phyloP scores from a whole-genome alignment of 768 basidiomycete species.

The Termitomyces sp. region DNA sequence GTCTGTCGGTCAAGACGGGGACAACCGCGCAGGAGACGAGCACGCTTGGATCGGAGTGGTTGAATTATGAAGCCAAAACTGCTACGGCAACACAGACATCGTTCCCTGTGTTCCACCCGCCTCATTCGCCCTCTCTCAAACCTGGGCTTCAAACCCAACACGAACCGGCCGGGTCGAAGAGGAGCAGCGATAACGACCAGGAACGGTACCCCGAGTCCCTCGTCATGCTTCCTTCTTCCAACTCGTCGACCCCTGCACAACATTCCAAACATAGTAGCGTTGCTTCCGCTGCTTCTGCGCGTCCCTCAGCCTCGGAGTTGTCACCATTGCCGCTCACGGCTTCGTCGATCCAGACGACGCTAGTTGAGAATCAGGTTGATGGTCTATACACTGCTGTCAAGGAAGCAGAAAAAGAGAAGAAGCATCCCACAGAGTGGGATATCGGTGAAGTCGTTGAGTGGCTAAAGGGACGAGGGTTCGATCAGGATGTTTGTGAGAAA shows the following conservation, averaged over 20 bases:
- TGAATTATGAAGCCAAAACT: conserved; percentile 30
- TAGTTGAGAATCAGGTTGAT: neutral
- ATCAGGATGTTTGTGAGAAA: conserved; percentile 75
- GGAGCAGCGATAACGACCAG: conserved; percentile 2
- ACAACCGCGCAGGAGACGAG: neutral
- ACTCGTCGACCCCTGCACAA: conserved; percentile 12
- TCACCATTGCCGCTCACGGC: conserved; percentile 15
- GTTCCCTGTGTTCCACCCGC: conserved; percentile 24
- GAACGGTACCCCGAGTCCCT: conserved; percentile 28
- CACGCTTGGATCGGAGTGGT: conserved; percentile 21
- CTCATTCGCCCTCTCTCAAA: conserved; percentile 13
- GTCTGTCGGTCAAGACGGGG: neutral
- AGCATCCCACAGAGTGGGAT: conserved; percentile 71
- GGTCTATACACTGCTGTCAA: neutral
- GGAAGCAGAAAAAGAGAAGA: conserved; percentile 29
- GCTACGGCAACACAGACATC: conserved; percentile 35
- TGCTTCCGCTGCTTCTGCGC: conserved; percentile 15
- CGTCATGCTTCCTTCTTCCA: conserved; percentile 23
- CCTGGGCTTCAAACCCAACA: neutral
- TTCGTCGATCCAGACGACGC: neutral
- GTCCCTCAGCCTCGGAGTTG: conserved; percentile 10
- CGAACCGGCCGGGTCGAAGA: neutral
- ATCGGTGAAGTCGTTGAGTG: conserved; percentile 90
- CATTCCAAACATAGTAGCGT: conserved; percentile 44
- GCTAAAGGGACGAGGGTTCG: conserved; percentile 83